phyloP scores from a whole-genome alignment of 2,329 filamentous ascomycete species.

The Fusarium domesticum region DNA sequence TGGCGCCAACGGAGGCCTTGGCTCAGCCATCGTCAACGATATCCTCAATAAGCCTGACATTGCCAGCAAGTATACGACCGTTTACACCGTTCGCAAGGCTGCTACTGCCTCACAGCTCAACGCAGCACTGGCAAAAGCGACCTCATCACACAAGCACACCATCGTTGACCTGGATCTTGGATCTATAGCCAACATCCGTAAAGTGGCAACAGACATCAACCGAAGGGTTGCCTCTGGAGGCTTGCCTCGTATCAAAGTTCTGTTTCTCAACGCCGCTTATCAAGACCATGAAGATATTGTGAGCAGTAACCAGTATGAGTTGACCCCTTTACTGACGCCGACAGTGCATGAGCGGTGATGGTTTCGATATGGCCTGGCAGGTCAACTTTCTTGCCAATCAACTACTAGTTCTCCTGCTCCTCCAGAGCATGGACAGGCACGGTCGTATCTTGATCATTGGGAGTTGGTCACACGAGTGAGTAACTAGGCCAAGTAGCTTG shows the following conservation, averaged over 20 bases:
- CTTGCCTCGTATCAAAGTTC: slow-evolving; percentile 38
- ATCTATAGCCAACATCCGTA: slow-evolving; percentile 28
- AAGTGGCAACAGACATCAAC: slow-evolving; percentile 30
- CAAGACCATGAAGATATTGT: slow-evolving; percentile 28
- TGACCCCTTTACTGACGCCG: slow-evolving; percentile 1
- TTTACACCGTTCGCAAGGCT: slow-evolving; percentile 38
- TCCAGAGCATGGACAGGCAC: slow-evolving; percentile 33
- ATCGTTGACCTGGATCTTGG: slow-evolving; percentile 34
- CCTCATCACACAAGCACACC: slow-evolving; percentile 30
- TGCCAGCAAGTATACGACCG: slow-evolving; percentile 32
- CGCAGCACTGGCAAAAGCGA: slow-evolving; percentile 20
- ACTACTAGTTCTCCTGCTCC: slow-evolving; percentile 29
- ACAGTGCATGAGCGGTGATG: slow-evolving; percentile 30
- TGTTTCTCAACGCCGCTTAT: slow-evolving; percentile 38
- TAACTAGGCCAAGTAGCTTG: not conserved
- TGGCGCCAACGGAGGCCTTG: slow-evolving; percentile 40
- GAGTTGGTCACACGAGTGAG: slow-evolving; percentile 37
- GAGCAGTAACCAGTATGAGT: slow-evolving; percentile 1
- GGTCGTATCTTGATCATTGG: slow-evolving; percentile 32
- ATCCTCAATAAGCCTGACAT: slow-evolving; percentile 31
- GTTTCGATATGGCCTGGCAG: slow-evolving; percentile 34
- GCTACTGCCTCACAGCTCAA: slow-evolving; percentile 31
- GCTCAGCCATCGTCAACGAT: slow-evolving; percentile 32
- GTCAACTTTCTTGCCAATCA: slow-evolving; percentile 35
- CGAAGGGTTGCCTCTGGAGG: slow-evolving; percentile 29